Base-by-base conservation (phyloP, 139 green algal genomes). In the Micromonas commoda region DNA sequence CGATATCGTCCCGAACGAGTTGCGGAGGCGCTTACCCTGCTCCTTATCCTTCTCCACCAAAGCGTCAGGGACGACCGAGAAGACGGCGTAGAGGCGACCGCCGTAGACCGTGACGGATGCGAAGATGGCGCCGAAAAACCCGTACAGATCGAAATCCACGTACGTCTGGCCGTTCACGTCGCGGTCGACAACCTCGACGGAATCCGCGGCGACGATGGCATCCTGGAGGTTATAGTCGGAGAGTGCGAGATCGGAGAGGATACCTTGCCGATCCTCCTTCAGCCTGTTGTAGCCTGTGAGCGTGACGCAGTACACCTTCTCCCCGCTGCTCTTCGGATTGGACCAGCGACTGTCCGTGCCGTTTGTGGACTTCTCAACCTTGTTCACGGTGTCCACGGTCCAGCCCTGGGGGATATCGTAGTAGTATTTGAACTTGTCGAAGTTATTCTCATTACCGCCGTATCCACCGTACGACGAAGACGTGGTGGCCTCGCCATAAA, bases 341-440 rank as follows among this genome's bases (percentile, higher is more conserved):
- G 31, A 23, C 64, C 64, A 80, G 9, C 65, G 28, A 21, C n/a
- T n/a, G 31, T 80, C 75, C 31, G 57, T 71, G 26, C 75, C 75
- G 32, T 80, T 70, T 39, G 75, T 80, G 29, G 75, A 69, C 54
- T 80, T 80, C n/a, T 80, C 75, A 9, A 75, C 37, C 29, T 80
- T 80, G 53, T 71, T 71, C 57, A 80, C 57, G 60, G 39, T 74
- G 37, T 73, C 75, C 45, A 19, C 20, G 19, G 51, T 61, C 19
- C 28, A 80, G n/a, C 2, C 26, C 0, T 75, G 28, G 2, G 75
- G 75, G 16, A 80, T 57, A 21, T 80, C 75, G 29, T 65, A 80
- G n/a, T 72, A 71, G 66, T 80, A 80, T 20, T 71, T 70, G 61
- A 76, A 80, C 54, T 65, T 71, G 63, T 80, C 75, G 29, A 76